Evolutionary conservation across 345 rosid genomes (phyloP).

Genomic region (Salix brachista): DNA sequence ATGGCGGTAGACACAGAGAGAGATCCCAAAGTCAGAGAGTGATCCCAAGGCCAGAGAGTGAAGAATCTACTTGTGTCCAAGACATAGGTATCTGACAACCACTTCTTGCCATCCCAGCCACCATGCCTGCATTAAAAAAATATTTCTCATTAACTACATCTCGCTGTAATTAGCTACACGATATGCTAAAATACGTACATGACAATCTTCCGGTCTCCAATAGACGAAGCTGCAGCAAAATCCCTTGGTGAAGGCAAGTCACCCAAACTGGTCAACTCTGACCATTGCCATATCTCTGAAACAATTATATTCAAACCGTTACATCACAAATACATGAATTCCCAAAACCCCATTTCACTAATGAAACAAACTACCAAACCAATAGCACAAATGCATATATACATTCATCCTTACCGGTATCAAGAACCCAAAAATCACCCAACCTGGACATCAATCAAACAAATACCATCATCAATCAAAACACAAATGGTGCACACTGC

Average conservation of each 20-base stretch:
- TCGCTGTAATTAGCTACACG: neutral
- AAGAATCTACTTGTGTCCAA: constrained; percentile 78
- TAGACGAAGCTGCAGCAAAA: constrained; percentile 83
- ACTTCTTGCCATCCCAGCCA: constrained; percentile 98
- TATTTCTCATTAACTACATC: constrained; percentile 7
- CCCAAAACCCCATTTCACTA: no score
- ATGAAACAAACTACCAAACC: neutral
- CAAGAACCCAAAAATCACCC: constrained; percentile 96
- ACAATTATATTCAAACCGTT: neutral
- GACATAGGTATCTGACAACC: constrained; percentile 94
- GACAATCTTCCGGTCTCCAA: constrained; percentile 81
- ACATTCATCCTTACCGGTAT: constrained; percentile 55
- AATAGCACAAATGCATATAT: neutral
- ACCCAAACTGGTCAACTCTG: constrained; percentile 87
- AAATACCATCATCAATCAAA: constrained; percentile 8
- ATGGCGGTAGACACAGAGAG: neutral
- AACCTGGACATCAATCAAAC: constrained; percentile 48
- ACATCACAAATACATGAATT: no score
- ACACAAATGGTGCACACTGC: neutral
- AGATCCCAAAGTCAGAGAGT: neutral
- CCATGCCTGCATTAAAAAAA: constrained; percentile 64
- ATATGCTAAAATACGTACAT: constrained; percentile 45
- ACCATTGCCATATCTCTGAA: constrained; percentile 99
- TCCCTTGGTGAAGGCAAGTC: constrained; percentile 91
- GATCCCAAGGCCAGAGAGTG: constrained; percentile 7